Base-by-base conservation (phyloP, 2,329 filamentous ascomycete species). In the Lasiodiplodia gonubiensis region DNA sequence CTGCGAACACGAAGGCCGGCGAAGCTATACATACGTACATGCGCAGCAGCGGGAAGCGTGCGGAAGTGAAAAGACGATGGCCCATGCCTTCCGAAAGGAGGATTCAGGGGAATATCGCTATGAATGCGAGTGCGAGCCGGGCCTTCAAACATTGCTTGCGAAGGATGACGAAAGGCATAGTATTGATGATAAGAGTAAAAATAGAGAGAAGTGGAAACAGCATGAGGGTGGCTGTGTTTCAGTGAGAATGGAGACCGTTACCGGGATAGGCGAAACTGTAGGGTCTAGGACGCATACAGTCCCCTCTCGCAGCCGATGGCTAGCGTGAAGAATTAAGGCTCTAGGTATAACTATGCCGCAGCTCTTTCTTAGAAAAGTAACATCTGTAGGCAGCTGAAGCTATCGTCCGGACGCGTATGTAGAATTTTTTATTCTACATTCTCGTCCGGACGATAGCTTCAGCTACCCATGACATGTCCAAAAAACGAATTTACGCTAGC, bases 1-100 rank as follows among this genome's bases (percentile, higher is more conserved):
- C 42, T n/a, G n/a, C 21, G 42, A 51, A 30, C 21, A 30, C 59
- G 59, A 27, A 27, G 12, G 16, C 27, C 21, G 42, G 23, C 37
- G 18, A 30, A 14, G 18, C 18, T 35, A 49, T 60, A 30, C 23
- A 30, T 33, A 30, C 23, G n/a, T 33, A 25, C 46, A 42, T 49
- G 23, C 33, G 46, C 18, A 37, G 16, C 10, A 21, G 42, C 21
- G 18, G 14, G 23, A 33, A 33, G 30, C 25, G 46, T 18, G 42
- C 16, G n/a, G 46, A 51, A 49, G 21, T 10, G n/a, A 25, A 25
- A 7, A 35, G 46, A 51, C 11, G 46, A 51, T 63, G 59, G 59
- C 11, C 46, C 33, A 37, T 63, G 59, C 59, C 46, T 51, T 11
- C 21, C 16, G 6, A 51, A 63, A 37, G 59, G 59, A 63, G 42